Conservation (phyloP, 2,329 filamentous ascomycete species). For the Rosellinia necatrix region DNA sequence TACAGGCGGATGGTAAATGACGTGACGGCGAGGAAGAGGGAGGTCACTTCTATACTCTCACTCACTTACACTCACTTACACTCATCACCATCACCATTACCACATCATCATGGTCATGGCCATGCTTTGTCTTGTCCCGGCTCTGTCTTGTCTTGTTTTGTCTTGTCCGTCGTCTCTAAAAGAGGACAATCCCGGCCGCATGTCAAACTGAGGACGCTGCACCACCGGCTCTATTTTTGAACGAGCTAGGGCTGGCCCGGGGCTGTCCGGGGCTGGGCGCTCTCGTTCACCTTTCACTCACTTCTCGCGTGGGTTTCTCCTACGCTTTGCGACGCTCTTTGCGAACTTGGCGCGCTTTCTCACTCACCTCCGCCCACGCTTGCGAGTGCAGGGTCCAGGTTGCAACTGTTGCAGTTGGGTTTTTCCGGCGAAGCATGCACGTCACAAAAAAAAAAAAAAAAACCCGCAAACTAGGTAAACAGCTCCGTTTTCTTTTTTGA, state of each 20-base stretch:
- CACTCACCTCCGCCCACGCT: background rate
- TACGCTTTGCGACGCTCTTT: slow-evolving; percentile 3
- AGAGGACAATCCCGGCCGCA: slow-evolving; percentile 18
- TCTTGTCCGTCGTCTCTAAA: slow-evolving; percentile 10
- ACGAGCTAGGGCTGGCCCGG: background rate
- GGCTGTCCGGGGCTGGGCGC: too few relatives aligned
- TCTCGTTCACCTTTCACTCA: too few relatives aligned
- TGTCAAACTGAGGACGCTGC: slow-evolving; percentile 19
- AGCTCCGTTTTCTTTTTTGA: background rate
- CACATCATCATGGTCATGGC: too few relatives aligned
- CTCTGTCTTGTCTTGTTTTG: too few relatives aligned
- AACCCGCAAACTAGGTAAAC: slow-evolving; percentile 9
- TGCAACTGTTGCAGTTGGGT: slow-evolving; percentile 11
- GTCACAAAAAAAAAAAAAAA: too few relatives aligned
- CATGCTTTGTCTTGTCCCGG: too few relatives aligned
- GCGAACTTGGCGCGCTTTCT: slow-evolving; percentile 18
- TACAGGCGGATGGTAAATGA: too few relatives aligned
- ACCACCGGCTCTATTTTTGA: slow-evolving; percentile 15
- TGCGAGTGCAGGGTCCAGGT: slow-evolving; percentile 15
- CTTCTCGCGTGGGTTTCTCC: background rate
- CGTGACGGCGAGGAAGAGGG: too few relatives aligned
- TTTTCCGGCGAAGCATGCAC: slow-evolving; percentile 23
- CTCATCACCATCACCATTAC: too few relatives aligned
- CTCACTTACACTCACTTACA: too few relatives aligned
- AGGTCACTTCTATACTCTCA: too few relatives aligned